Percentiles rank a stretch among this genome's conserved stretches.
phyloP scores from a whole-genome alignment of 2,329 filamentous ascomycete genomes.

The Colletotrichum abscissum region DNA sequence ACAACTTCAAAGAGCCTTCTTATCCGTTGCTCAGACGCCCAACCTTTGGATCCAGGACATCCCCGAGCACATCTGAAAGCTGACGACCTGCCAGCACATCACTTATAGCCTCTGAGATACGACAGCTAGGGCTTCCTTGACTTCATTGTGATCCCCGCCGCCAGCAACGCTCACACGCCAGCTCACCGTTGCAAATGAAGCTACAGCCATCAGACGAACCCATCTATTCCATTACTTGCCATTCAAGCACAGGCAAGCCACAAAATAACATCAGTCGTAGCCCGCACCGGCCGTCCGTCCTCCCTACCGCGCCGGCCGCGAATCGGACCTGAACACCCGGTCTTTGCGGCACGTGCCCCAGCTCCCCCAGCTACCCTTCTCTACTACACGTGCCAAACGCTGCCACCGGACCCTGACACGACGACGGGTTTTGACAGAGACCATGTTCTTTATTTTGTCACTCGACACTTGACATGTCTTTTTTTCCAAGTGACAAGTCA shows the following conservation, averaged over 20 bases:
- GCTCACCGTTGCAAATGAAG: not conserved
- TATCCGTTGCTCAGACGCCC: not conserved
- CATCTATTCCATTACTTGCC: not conserved
- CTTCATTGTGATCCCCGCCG: not conserved
- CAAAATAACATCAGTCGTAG: not conserved
- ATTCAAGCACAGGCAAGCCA: not conserved
- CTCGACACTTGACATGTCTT: not conserved
- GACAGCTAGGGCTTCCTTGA: too few relatives aligned
- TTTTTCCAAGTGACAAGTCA: not conserved
- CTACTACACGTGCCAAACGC: conserved; percentile 29
- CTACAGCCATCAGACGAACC: conserved; percentile 19
- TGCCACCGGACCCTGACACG: not conserved
- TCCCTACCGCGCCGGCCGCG: not conserved
- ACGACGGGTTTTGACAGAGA: too few relatives aligned
- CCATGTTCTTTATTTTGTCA: not conserved
- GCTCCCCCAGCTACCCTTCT: not conserved
- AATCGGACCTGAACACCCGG: not conserved
- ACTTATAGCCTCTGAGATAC: too few relatives aligned
- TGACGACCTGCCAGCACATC: not conserved
- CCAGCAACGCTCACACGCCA: not conserved
- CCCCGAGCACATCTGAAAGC: not conserved
- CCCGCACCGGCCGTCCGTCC: not conserved
- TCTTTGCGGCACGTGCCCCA: conserved; percentile 12
- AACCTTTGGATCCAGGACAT: not conserved
- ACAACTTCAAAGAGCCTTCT: not conserved